These are phyloP conservation scores for Cordyceps javanica DNA, from an alignment of 2,329 filamentous ascomycete species.

Conservation along the genomic window DNA sequence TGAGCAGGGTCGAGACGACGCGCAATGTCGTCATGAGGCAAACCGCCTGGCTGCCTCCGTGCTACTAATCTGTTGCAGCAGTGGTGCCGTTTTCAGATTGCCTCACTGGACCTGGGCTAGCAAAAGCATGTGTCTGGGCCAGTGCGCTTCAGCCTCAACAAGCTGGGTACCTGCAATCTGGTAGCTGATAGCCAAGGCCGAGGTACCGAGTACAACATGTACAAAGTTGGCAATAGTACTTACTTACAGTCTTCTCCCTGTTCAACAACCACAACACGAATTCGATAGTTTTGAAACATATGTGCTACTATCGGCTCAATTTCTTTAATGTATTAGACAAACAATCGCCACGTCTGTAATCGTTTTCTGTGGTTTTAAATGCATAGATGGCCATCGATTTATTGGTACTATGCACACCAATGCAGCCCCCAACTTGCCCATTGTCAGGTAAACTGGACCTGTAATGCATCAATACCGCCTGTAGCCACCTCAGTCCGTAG, in stretches of 20 bases:
- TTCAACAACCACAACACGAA: background rate
- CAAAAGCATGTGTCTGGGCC: constrained; percentile 1
- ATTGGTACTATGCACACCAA: too few species aligned
- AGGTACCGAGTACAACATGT: constrained; percentile 3
- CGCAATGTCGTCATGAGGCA: background rate
- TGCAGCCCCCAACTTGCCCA: too few species aligned
- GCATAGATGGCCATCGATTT: too few species aligned
- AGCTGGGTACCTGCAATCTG: background rate
- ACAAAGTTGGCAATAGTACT: too few species aligned
- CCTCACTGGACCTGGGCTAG: too few species aligned
- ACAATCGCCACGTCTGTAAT: background rate
- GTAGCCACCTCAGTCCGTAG: too few species aligned
- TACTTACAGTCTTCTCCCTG: background rate
- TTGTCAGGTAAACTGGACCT: too few species aligned
- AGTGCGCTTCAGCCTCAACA: background rate
- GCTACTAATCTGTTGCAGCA: background rate
- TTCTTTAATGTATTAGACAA: background rate
- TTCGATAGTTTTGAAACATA: background rate
- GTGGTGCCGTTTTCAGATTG: too few species aligned
- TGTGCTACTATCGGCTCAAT: background rate
- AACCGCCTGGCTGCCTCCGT: background rate
- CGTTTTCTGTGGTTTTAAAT: too few species aligned
- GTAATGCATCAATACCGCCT: too few species aligned
- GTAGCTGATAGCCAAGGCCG: background rate
- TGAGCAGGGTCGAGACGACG: background rate